Evolutionary conservation across 1,284 basidiomycete genomes (phyloP), one percentile per base, ranked within the genome.

Genomic region (Sporisorium sorghi): DNA sequence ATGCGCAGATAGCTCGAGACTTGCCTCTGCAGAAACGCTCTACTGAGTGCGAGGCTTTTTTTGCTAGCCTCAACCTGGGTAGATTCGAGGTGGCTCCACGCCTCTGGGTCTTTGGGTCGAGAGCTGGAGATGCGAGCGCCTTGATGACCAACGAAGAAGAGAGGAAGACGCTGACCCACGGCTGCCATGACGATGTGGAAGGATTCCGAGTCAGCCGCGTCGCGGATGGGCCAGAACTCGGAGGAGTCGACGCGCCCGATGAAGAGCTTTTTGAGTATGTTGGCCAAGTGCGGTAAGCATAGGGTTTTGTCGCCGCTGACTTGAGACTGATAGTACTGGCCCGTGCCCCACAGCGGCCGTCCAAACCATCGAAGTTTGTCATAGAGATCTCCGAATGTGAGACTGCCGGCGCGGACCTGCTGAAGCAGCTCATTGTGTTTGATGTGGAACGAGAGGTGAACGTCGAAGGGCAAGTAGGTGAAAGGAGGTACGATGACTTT

Each of bases 1-100:
- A 58, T 32, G 46, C 55, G 55, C 33, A 58, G 47, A 49, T 58
- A 42, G 23, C 47, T 49, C 14, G 46, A 40, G 9, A 58, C 55
- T 10, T 48, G 55, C 11, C 23, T 11, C 47, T 40, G 39, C 5
- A 40, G 39, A 40, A 40, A 40, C 17, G 3, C n/a, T 6, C 39
- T 3, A 19, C 39, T 40, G 5, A 4, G 17, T 19, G 2, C 6
- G 6, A 40, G 19, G 17, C 11, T 15, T 3, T 6, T n/a, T 58
- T 46, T 39, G 12, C n/a, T n/a, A n/a, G n/a, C n/a, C n/a, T n/a
- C n/a, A n/a, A n/a, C n/a, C n/a, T n/a, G n/a, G n/a, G n/a, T n/a
- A n/a, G n/a, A n/a, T n/a, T n/a, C n/a, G n/a, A n/a, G n/a, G n/a
- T 24, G 35, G 6, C 12, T 51, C 14, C 33, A 39, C 19, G 1